Base-by-base conservation (phyloP, 2,329 filamentous ascomycete genomes). In the Ophiostoma novo-ulmi region DNA sequence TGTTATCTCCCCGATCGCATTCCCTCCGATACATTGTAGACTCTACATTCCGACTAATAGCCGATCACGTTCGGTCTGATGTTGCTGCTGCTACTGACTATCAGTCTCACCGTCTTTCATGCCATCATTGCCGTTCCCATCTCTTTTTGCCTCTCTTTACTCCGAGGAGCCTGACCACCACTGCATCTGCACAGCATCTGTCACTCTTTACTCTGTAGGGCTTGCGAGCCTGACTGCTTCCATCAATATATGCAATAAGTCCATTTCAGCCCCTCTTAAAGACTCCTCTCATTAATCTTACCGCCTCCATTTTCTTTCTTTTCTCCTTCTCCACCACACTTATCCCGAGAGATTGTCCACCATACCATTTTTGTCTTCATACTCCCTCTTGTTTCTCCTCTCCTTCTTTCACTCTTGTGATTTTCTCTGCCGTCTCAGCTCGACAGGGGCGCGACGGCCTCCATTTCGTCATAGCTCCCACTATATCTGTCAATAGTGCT, bases 391-490 rank as follows among this genome's bases (percentile, higher is more conserved):
- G 31, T 31, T 31, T 31, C 31, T 31, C 31, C 31, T 17, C 26
- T 17, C 26, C 6, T 61, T 17, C 13, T 61, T 11, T 14, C 52
- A 10, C 35, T n/a, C 31, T 64, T 31, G 5, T 31, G 17, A n/a
- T 36, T 36, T n/a, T 26, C 31, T 64, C 61, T 26, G 55, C 61
- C 22, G 35, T n/a, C 61, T 64, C 61, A 64, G 61, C 61, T 64
- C 61, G 35, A 64, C 61, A 64, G 61, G 61, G 61, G 61, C n/a
- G 61, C 13, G 31, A 64, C 61, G 61, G 61, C 61, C 61, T 64
- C 61, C 61, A 64, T 64, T 64, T 64, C 61, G 61, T 64, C 61
- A 64, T 64, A 64, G 61, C 26, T 35, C 14, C 58, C 31, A 36
- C 58, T 17, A 26, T 14, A 36, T 63, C 26, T 7, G 58, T 5